Evolutionary conservation across 169 alveolate species (phyloP).

Genomic region (Besnoitia besnoiti): DNA sequence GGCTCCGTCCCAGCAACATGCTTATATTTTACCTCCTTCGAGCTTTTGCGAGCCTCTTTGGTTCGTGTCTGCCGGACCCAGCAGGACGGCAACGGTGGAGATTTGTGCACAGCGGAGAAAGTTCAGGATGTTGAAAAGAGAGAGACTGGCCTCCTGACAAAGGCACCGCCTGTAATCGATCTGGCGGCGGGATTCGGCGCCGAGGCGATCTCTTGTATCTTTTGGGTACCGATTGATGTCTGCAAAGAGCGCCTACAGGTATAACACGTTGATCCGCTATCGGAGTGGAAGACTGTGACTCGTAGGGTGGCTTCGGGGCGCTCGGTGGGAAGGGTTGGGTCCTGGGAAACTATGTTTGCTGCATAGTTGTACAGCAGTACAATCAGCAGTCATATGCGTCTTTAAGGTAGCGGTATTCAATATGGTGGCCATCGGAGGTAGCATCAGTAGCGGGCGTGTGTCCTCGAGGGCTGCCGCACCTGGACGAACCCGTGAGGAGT

Average conservation of each 20-base stretch:
- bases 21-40: constrained; percentile 61
- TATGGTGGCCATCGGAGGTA: too few species aligned
- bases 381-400: too few species aligned
- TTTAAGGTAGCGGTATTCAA: too few species aligned
- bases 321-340: too few species aligned
- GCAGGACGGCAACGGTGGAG: not conserved
- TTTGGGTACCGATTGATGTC: constrained; percentile 75
- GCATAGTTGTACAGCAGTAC: too few species aligned
- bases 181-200: constrained; percentile 69
- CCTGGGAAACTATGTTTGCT: too few species aligned
- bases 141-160: constrained; percentile 13
- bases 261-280: too few species aligned
- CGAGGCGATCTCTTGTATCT: constrained; percentile 67
- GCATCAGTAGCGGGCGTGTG: too few species aligned
- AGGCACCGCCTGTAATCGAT: constrained; percentile 48
- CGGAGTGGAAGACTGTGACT: too few species aligned
- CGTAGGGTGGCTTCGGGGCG: too few species aligned
- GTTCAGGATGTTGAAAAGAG: not conserved
- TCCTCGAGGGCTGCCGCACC: too few species aligned
- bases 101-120: not conserved
- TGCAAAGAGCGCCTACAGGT: constrained; percentile 74
- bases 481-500: too few species aligned
- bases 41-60: not conserved
- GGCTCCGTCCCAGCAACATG: constrained; percentile 69
- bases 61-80: not conserved